Conservation (phyloP, 192 early-diverging fungal genomes). For the Podila verticillata region DNA sequence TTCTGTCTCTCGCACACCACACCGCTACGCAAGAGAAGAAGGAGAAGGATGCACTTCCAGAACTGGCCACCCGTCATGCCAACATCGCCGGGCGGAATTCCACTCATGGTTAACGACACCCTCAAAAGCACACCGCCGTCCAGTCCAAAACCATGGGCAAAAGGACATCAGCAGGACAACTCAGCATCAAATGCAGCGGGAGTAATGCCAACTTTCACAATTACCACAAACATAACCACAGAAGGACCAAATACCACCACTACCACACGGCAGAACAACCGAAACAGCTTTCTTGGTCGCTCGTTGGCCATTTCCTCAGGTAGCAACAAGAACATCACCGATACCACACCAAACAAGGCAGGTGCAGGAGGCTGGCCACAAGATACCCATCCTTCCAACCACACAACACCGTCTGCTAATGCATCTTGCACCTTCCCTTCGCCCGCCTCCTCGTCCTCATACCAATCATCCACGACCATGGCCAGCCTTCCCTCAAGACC, state of each 20-base stretch:
- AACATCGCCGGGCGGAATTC: not conserved
- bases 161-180: not conserved
- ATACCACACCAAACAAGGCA: not conserved
- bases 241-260: not conserved
- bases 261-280: not conserved
- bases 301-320: not conserved
- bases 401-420: not conserved
- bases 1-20: not conserved
- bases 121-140: not conserved
- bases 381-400: conserved; percentile 1
- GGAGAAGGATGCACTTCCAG: not conserved
- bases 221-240: not conserved
- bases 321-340: not conserved
- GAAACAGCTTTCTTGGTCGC: not conserved
- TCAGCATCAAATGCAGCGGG: not conserved
- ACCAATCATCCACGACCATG: not conserved
- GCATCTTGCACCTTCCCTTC: not conserved
- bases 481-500: not conserved
- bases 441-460: not conserved
- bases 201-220: not conserved
- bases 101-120: not conserved
- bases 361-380: not conserved
- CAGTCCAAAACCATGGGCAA: conserved; percentile 1
- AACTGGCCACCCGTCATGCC: not conserved
- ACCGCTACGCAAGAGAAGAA: not conserved